Base-by-base conservation (phyloP, 2,329 filamentous ascomycete genomes). In the Cladorrhinum sp. region DNA sequence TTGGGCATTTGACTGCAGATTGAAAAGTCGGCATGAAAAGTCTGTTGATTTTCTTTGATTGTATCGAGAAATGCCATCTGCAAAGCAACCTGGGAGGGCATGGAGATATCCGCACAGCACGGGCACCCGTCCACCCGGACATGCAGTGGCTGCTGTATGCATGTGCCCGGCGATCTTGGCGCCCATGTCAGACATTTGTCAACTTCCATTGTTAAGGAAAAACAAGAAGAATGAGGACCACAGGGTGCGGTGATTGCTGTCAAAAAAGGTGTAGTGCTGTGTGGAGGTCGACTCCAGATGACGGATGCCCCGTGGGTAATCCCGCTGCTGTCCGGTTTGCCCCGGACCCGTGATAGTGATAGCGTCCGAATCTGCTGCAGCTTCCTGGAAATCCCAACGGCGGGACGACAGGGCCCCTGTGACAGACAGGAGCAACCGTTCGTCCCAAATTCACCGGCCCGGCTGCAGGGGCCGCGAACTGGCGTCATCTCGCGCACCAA, bases 391-490 rank as follows among this genome's bases (percentile, higher is more conserved):
- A 26, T 12, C 28, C 53, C 33, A 55, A 55, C 53, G 33, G 33
- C 53, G 53, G 53, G 33, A 24, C 23, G 33, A 36, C 33, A 36
- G 12, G 33, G 33, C 8, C 39, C 53, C 53, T 46, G 24, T 55
- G 30, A 30, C 53, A 46, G 42, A 18, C 16, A 46, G 53, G 30
- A 26, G 50, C 23, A 53, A 39, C 30, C 28, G 53, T 55, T 55
- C 53, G 53, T 55, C 53, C 53, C 53, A 55, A 55, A 39, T 46
- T 23, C 54, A 56, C 59, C 59, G 63, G 54, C 57, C 61, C 50
- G 61, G 60, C 56, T 62, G 59, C 62, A 59, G 61, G 63, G 60
- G 57, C 53, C 55, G 59, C 51, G 48, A 46, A 12, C 51, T 65
- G 55, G 61, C 55, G 28, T 51, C 49, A 60, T 57, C 39, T 57